These are phyloP conservation scores for Boeremia exigua DNA, from an alignment of 2,329 filamentous ascomycete genomes.

Conservation along the genomic window DNA sequence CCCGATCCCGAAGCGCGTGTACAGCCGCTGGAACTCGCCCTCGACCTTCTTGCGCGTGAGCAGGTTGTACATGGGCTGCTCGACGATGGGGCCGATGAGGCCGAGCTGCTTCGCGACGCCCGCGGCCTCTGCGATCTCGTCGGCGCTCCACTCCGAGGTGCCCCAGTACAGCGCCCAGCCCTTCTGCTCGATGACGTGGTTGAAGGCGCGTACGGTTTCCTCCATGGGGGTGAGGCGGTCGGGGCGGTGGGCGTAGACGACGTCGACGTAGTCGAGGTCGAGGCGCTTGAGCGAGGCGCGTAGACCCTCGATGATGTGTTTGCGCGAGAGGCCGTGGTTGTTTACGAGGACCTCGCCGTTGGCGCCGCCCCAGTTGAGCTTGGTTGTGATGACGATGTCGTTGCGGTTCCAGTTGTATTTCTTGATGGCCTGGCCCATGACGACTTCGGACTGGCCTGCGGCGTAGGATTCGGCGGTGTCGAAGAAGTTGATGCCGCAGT, in stretches of 20 bases:
- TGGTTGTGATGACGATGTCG: constrained; percentile 61
- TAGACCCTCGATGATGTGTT: constrained; percentile 73
- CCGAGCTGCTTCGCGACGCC: constrained; percentile 66
- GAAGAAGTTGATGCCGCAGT: constrained; percentile 56
- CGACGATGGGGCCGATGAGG: constrained; percentile 60
- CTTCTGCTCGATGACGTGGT: constrained; percentile 69
- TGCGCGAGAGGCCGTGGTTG: constrained; percentile 71
- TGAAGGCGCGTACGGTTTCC: constrained; percentile 74
- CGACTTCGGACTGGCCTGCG: constrained; percentile 59
- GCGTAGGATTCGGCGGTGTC: constrained; percentile 51
- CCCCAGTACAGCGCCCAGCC: constrained; percentile 73
- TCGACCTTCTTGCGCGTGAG: constrained; percentile 65
- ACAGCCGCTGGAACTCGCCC: constrained; percentile 63
- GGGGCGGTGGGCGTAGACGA: constrained; percentile 73
- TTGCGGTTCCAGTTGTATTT: constrained; percentile 55
- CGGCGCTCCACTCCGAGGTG: constrained; percentile 65
- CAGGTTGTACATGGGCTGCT: constrained; percentile 64
- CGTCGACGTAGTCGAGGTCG: constrained; percentile 67
- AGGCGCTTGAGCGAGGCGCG: constrained; percentile 65
- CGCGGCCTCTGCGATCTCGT: constrained; percentile 65
- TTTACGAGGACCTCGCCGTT: constrained; percentile 63
- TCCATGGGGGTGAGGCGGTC: constrained; percentile 74
- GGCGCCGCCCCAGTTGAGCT: constrained; percentile 64
- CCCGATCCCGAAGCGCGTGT: constrained; percentile 60
- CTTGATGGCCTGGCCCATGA: constrained; percentile 64